A percentile compares a stretch with the other conserved stretches of the same genome.
These are phyloP conservation scores for Lactifluus volemus DNA, from an alignment of 768 basidiomycete species.

Conservation along the genomic window DNA sequence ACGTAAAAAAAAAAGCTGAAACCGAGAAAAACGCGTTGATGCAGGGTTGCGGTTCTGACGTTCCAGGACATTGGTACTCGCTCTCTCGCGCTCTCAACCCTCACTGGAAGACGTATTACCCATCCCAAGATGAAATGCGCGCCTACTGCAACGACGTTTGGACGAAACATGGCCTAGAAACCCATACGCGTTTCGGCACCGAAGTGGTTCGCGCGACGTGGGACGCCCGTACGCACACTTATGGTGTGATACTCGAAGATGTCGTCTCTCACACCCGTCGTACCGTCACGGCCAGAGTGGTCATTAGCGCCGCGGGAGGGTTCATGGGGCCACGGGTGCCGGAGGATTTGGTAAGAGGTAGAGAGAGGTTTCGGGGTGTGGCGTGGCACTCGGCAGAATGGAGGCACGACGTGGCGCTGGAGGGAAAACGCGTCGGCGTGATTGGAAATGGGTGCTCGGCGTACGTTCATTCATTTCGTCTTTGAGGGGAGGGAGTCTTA, in stretches of 20 bases:
- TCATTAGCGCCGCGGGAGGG: conserved; percentile 26
- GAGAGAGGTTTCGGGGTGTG: conserved; percentile 35
- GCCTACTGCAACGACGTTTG: conserved; percentile 23
- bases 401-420: conserved; percentile 44
- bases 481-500: not conserved
- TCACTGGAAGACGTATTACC: conserved; percentile 22
- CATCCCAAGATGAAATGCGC: conserved; percentile 24
- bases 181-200: conserved; percentile 23
- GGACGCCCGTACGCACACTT: conserved; percentile 22
- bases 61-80: conserved; percentile 24
- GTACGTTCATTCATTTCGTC: conserved; percentile 21
- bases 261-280: not conserved
- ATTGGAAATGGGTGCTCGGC: conserved; percentile 59
- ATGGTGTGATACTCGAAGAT: conserved; percentile 23
- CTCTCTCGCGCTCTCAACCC: conserved; percentile 25
- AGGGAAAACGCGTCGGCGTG: conserved; percentile 47
- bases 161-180: conserved; percentile 18
- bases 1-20: no score
- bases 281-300: conserved; percentile 19
- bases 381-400: conserved; percentile 49
- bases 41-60: conserved; percentile 25
- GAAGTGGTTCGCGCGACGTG: conserved; percentile 26
- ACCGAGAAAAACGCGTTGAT: no score
- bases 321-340: conserved; percentile 24
- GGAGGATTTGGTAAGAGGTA: conserved; percentile 20